Evolutionary conservation across 2,329 filamentous ascomycete genomes (phyloP).

Genomic region (Arthrobotrys pseudoclavata): DNA sequence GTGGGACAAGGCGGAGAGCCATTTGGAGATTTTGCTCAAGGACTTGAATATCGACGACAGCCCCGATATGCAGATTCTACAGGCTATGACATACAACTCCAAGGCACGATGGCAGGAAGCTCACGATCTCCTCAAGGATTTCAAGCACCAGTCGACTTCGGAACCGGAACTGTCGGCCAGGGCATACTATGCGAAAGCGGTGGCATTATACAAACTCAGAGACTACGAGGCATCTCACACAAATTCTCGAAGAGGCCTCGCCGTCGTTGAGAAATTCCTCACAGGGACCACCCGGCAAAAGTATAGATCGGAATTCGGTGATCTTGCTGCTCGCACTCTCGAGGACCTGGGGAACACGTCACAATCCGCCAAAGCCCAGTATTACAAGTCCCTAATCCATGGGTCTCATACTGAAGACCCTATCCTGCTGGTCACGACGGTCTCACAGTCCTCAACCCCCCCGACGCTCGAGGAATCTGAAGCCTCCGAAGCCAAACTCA

Average conservation of each 20-base stretch:
- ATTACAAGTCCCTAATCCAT: conserved; percentile 51
- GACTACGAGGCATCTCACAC: conserved; percentile 50
- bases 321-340: conserved; percentile 42
- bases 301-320: conserved; percentile 43
- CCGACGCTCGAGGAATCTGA: conserved; percentile 21
- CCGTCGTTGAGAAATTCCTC: conserved; percentile 37
- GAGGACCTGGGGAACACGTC: conserved; percentile 44
- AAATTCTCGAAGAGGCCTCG: conserved; percentile 47
- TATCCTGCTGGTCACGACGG: conserved; percentile 45
- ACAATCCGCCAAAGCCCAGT: conserved; percentile 27
- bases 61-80: conserved; percentile 45
- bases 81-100: conserved; percentile 52
- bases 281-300: conserved; percentile 20
- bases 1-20: conserved; percentile 45
- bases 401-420: conserved; percentile 28
- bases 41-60: conserved; percentile 35
- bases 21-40: conserved; percentile 35
- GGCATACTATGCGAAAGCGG: conserved; percentile 55
- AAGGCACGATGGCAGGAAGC: conserved; percentile 54
- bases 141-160: conserved; percentile 50
- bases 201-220: conserved; percentile 52
- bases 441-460: conserved; percentile 20
- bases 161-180: conserved; percentile 46
- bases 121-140: conserved; percentile 44
- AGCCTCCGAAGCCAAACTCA: conserved; percentile 25